Evolutionary conservation across 2,329 filamentous ascomycete species (phyloP).

Genomic region (Neopestalotiopsis rosae): DNA sequence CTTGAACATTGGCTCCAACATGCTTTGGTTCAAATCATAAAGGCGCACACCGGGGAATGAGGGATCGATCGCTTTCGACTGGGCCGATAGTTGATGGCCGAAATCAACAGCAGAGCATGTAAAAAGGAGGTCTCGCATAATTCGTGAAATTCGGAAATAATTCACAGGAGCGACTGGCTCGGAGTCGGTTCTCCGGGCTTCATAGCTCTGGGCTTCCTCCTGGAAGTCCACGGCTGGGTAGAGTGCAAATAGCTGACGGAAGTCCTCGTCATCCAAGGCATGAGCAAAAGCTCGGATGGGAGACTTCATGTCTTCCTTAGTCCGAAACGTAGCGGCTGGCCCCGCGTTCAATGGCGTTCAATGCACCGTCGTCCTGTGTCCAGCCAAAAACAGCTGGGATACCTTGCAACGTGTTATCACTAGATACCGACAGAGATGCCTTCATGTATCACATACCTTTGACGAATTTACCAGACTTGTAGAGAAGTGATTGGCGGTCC

Average conservation of each 20-base stretch:
- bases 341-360: constrained; percentile 31
- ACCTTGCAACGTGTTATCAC: background rate
- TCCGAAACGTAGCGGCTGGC: constrained; percentile 25
- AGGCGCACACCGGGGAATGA: constrained; percentile 7
- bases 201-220: constrained; percentile 26
- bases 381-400: constrained; percentile 31
- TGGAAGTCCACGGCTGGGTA: constrained; percentile 33
- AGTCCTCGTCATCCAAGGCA: constrained; percentile 25
- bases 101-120: constrained; percentile 30
- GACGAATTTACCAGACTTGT: constrained; percentile 28
- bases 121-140: constrained; percentile 30
- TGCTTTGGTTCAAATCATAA: constrained; percentile 19
- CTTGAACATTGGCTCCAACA: constrained; percentile 13
- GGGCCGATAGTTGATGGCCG: constrained; percentile 22
- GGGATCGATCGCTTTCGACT: constrained; percentile 16
- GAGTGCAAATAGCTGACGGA: constrained; percentile 28
- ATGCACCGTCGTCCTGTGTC: constrained; percentile 35
- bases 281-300: constrained; percentile 25
- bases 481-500: constrained; percentile 28
- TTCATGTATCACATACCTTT: constrained; percentile 19
- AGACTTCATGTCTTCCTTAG: constrained; percentile 30
- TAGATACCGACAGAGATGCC: background rate
- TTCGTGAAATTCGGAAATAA: constrained; percentile 28
- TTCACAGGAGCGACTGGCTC: constrained; percentile 28
- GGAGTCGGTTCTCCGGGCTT: constrained; percentile 22